Conservation (phyloP, 208 protist species). For the Leishmania mexicana region DNA sequence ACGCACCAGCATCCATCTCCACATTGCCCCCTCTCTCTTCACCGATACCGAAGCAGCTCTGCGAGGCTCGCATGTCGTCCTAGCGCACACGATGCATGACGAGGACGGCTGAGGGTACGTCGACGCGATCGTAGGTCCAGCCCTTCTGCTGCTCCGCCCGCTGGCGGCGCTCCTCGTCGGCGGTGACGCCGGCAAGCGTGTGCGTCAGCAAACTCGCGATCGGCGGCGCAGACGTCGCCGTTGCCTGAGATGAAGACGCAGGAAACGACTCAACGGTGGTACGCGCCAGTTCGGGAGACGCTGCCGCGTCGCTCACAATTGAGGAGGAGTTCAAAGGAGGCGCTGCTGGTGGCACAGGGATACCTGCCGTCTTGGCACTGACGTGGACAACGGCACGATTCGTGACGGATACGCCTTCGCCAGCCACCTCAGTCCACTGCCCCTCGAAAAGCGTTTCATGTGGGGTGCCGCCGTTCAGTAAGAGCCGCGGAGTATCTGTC, state of each 20-base stretch:
- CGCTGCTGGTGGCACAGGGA: not conserved
- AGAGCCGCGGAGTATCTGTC: conserved; percentile 50
- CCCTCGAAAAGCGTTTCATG: conserved; percentile 66
- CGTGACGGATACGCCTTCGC: conserved; percentile 11
- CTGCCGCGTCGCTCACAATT: not conserved
- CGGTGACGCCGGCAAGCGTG: conserved; percentile 50
- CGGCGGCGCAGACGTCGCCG: no score
- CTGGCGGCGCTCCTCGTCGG: conserved; percentile 54
- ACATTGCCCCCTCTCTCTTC: not conserved
- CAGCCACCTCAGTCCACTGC: conserved; percentile 47
- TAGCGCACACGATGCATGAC: conserved; percentile 30
- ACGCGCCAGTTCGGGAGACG: not conserved
- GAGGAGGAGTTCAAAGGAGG: not conserved
- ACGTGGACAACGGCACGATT: conserved; percentile 65
- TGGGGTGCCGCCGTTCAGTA: conserved; percentile 39
- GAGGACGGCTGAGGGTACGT: conserved; percentile 41
- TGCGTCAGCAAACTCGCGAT: conserved; percentile 78
- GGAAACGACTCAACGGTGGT: not conserved
- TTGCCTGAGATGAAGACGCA: not conserved
- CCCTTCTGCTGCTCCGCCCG: conserved; percentile 30
- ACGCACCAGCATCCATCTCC: not conserved
- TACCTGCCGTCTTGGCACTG: not conserved
- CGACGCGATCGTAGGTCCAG: conserved; percentile 54
- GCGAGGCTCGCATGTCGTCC: not conserved
- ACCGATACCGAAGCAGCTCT: not conserved